Evolutionary conservation across 192 early-diverging fungal genomes (phyloP), one percentile per base, ranked within the genome.

Genomic region (Coemansia sp.): DNA sequence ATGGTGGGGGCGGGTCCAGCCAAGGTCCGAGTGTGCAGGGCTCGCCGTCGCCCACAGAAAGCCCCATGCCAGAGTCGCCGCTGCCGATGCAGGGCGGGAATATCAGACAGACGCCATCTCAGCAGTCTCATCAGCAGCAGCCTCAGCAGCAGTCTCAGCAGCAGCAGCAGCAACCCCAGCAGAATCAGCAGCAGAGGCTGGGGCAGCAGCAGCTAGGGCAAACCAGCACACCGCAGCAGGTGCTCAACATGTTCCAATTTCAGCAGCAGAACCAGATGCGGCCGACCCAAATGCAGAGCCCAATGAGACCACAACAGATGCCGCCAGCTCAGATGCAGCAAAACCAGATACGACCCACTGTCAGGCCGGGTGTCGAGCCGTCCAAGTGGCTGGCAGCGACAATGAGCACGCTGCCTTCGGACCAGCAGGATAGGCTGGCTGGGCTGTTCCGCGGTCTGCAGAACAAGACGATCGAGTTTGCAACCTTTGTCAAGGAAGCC

Each of bases 391-490:
- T 74, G 15, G 51, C 64, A 1, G 52, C 43, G 0, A 67, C 58
- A 5, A 74, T 74, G 72, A 47, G 64, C 17, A 55, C 48, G 25
- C 40, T 74, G 43, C 64, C 72, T 17, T n/a, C 64, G 1, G 72
- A 58, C 3, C 59, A 67, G 24, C 72, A 74, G 49, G 72, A 59
- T 48, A 55, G 58, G 5, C 44, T 74, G 14, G 55, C 72, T 2
- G 56, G 42, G 18, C 52, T 74, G 36, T 67, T 74, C 34, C 46
- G 64, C 2, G 72, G 72, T 0, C 38, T 74, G 23, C 72, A 74
- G 56, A 19, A 64, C 3, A 61, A 61, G 17, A 50, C 72, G 10
- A 39, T 74, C 8, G 60, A 67, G 22, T 64, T 59, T 39, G 46
- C 41, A 24, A 59, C 55, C 15, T 74, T 74, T 51, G 59, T 51